Conservation (phyloP, 169 alveolate species). For the Eimeria necatrix region DNA sequence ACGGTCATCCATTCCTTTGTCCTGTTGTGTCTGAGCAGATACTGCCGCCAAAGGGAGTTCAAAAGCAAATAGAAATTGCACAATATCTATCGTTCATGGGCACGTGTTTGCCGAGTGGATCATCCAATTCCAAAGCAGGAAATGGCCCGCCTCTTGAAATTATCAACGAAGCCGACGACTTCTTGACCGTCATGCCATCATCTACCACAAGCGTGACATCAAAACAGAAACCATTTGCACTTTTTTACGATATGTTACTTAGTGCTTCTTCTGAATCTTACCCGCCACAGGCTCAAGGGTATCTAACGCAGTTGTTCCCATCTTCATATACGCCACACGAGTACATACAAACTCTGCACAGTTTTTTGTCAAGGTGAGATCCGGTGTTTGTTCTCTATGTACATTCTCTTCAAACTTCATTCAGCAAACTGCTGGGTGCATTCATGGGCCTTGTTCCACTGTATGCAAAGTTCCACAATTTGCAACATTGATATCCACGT, state of each 20-base stretch:
- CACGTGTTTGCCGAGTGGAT: not conserved
- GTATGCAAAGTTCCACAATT: too few species aligned
- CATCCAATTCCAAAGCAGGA: not conserved
- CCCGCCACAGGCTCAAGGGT: not conserved
- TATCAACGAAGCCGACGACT: too few species aligned
- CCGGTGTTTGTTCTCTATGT: not conserved
- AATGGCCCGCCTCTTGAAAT: not conserved
- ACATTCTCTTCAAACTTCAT: too few species aligned
- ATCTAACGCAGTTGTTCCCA: not conserved
- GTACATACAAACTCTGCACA: not conserved
- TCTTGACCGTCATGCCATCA: not conserved
- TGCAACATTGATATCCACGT: too few species aligned
- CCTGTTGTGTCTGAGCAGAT: conserved; percentile 3
- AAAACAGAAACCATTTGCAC: not conserved
- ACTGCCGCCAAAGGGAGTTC: conserved; percentile 43
- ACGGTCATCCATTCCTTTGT: not conserved
- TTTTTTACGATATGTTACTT: conserved; percentile 1
- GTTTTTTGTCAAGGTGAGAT: not conserved
- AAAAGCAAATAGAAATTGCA: not conserved
- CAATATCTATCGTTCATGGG: not conserved
- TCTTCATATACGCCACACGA: not conserved
- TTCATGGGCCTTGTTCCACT: too few species aligned
- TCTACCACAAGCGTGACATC: not conserved
- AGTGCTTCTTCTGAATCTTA: not conserved
- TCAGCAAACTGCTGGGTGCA: too few species aligned